Evolutionary conservation across 495 filamentous ascomycete species (phyloP), one percentile per base, ranked within the genome.

Genomic region (Delitschia confertaspora): DNA sequence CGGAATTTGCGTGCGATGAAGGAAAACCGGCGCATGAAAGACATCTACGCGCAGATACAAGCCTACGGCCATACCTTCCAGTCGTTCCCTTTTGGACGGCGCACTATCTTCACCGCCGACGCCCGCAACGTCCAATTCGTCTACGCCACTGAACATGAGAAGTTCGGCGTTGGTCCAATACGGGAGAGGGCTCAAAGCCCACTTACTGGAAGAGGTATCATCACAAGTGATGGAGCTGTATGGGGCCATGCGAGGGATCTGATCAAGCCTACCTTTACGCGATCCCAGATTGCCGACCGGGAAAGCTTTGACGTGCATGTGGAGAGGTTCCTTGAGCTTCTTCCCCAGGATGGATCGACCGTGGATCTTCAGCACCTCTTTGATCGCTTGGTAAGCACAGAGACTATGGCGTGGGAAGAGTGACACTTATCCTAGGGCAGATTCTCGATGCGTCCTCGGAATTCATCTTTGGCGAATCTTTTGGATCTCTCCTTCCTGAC

Each of bases 311-410:
- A 60, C 32, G 62, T 66, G 6, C 82, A 91, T 63, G 73, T 87
- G 1, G 42, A 53, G 23, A 31, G 55, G 14, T 32, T 61, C 26
- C 45, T 62, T 18, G 20, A 31, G 13, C 50, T 55, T 8, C 23
- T 62, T 10, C 50, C 47, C 5, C 33, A 14, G 11, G 50, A 53
- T 42, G 62, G 49, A 47, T 66, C 35, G 57, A 67, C 53, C 16
- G 67, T 88, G 14, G 78, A 91, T 59, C 71, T 88, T 27, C 68
- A 70, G 20, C 74, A 79, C 8, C 65, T 88, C n/a, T 78, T 88
- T 59, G 87, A 83, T 65, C 73, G 84, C 5, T 84, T 80, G 54
- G 47, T 50, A 38, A 38, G 40, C 17, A n/a, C n/a, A n/a, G n/a
- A n/a, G n/a, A n/a, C n/a, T n/a, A n/a, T n/a, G n/a, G n/a, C n/a